Conservation (phyloP, 352 stramenopile species). For the Peronosclerospora sorghi region DNA sequence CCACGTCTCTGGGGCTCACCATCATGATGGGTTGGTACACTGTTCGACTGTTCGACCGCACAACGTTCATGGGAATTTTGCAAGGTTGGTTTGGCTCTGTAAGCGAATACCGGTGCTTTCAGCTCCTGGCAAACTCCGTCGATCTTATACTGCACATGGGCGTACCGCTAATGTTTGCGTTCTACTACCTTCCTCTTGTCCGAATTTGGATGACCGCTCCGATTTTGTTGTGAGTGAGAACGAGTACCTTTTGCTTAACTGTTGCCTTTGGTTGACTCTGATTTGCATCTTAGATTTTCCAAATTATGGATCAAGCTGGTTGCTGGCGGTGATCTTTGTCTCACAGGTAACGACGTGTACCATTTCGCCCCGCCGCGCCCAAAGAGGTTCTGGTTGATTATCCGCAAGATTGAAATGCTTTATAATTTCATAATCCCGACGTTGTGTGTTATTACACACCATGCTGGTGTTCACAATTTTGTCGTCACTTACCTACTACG, state of each 20-base stretch:
- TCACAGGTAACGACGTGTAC: slow-evolving; percentile 30
- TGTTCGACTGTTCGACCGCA: slow-evolving; percentile 26
- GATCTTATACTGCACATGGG: slow-evolving; percentile 35
- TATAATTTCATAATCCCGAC: slow-evolving; percentile 30
- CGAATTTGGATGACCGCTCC: slow-evolving; percentile 35
- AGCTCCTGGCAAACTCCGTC: slow-evolving; percentile 24
- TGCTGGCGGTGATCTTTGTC: slow-evolving; percentile 25
- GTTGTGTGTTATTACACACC: slow-evolving; percentile 20
- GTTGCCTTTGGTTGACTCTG: no score
- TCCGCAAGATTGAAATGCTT: slow-evolving; percentile 34
- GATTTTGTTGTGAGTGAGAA: slow-evolving; percentile 28
- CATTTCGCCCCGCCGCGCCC: slow-evolving; percentile 32
- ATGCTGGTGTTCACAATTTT: slow-evolving; percentile 21
- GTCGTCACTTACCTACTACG: slow-evolving; percentile 22
- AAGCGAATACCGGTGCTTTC: slow-evolving; percentile 25
- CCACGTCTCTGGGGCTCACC: slow-evolving; percentile 31
- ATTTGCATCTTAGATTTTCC: slow-evolving; percentile 31
- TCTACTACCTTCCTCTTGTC: slow-evolving; percentile 34
- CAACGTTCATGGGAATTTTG: slow-evolving; percentile 36
- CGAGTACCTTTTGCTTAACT: neutral
- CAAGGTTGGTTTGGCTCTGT: slow-evolving; percentile 38
- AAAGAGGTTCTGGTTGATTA: slow-evolving; percentile 29
- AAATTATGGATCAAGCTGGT: slow-evolving; percentile 35
- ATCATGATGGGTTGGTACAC: slow-evolving; percentile 55
- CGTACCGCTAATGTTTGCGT: slow-evolving; percentile 26